These are phyloP conservation scores for Madurella mycetomatis DNA, from an alignment of 2,329 filamentous ascomycete genomes.

Conservation along the genomic window DNA sequence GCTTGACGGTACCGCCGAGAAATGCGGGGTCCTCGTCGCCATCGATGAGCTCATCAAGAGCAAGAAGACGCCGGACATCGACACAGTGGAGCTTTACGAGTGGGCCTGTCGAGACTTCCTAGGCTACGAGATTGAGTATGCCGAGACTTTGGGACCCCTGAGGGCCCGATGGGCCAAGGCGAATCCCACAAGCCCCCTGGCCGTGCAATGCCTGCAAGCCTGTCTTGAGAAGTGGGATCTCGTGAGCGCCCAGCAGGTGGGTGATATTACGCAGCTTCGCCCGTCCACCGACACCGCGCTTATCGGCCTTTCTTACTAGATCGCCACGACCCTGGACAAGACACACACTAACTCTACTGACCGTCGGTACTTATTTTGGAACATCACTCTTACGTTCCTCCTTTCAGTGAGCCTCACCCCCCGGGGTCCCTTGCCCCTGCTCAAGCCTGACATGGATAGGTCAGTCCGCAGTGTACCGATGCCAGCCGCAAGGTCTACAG, in stretches of 20 bases:
- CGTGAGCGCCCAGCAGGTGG: conserved; percentile 52
- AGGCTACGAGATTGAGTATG: conserved; percentile 37
- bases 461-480: conserved; percentile 42
- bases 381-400: conserved; percentile 50
- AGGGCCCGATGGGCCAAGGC: conserved; percentile 50
- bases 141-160: conserved; percentile 46
- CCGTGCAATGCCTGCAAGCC: conserved; percentile 45
- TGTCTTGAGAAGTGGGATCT: conserved; percentile 54
- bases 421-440: too few species aligned
- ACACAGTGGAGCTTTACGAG: conserved; percentile 51
- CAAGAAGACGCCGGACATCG: conserved; percentile 44
- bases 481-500: conserved; percentile 50
- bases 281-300: neutral
- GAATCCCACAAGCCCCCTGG: conserved; percentile 41
- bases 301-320: conserved; percentile 33
- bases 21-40: conserved; percentile 40
- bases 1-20: conserved; percentile 46
- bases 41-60: conserved; percentile 46
- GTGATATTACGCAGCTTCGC: neutral
- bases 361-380: conserved; percentile 49
- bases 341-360: conserved; percentile 45
- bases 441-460: conserved; percentile 33
- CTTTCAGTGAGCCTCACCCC: conserved; percentile 42
- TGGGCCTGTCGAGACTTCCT: conserved; percentile 44
- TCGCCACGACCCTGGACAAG: conserved; percentile 50